Percentiles rank a stretch among this genome's conserved stretches.
Conservation (phyloP, 2,329 filamentous ascomycete genomes). For the Monosporascus sp. region DNA sequence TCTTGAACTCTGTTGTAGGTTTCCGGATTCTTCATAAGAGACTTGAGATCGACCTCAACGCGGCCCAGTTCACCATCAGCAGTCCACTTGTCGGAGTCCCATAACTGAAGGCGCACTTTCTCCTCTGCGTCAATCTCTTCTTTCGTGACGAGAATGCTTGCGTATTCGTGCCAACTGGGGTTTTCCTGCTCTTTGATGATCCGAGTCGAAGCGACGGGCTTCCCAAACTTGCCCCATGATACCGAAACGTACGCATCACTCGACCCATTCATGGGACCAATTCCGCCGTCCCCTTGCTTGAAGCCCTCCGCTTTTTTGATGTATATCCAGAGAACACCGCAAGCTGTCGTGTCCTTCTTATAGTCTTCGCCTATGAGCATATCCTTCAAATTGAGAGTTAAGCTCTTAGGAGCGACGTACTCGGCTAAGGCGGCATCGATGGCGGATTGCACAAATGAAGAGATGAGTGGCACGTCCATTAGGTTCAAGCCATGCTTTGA, state of each 20-base stretch:
- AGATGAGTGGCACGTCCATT: conserved; percentile 71
- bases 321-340: conserved; percentile 61
- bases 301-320: conserved; percentile 66
- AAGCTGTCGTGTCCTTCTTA: conserved; percentile 66
- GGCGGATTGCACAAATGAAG: conserved; percentile 68
- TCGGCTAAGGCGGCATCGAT: conserved; percentile 70
- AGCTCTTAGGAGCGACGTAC: conserved; percentile 71
- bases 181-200: conserved; percentile 62
- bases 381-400: conserved; percentile 70
- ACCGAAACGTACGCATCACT: conserved; percentile 69
- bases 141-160: conserved; percentile 62
- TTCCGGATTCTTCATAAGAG: conserved; percentile 54
- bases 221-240: conserved; percentile 74
- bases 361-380: conserved; percentile 76
- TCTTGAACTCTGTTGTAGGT: conserved; percentile 59
- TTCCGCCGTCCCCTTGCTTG: conserved; percentile 62
- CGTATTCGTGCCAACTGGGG: conserved; percentile 67
- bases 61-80: conserved; percentile 72
- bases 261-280: conserved; percentile 57
- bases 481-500: conserved; percentile 66
- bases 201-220: conserved; percentile 61
- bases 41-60: conserved; percentile 63
- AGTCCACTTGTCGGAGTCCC: conserved; percentile 69
- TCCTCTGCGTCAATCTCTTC: conserved; percentile 70
- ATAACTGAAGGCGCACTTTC: conserved; percentile 64